phyloP scores from a whole-genome alignment of 768 basidiomycete genomes.

The Rhodotorula taiwanensis region DNA sequence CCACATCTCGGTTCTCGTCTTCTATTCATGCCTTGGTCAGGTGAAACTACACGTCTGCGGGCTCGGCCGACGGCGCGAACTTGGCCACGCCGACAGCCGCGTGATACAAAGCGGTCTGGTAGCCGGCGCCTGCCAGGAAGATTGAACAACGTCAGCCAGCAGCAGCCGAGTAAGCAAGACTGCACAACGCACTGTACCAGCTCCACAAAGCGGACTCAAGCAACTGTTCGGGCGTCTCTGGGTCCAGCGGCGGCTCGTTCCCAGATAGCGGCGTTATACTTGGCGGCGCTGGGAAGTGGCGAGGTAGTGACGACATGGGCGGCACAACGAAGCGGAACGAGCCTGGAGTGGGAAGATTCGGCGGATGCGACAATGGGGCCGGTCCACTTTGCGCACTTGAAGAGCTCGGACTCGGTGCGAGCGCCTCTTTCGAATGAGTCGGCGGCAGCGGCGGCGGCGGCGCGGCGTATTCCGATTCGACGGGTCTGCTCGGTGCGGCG shows the following conservation, averaged over 20 bases:
- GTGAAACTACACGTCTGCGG: too few relatives aligned
- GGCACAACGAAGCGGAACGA: not conserved
- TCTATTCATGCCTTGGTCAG: too few relatives aligned
- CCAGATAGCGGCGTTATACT: slow-evolving; percentile 22
- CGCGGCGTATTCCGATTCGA: too few relatives aligned
- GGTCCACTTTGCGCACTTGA: too few relatives aligned
- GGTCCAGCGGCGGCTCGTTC: slow-evolving; percentile 12
- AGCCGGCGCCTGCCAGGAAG: slow-evolving; percentile 2
- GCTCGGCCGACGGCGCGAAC: slow-evolving; percentile 1
- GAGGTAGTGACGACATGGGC: not conserved
- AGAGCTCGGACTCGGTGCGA: too few relatives aligned
- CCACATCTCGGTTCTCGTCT: too few relatives aligned
- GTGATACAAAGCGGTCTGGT: slow-evolving; percentile 33
- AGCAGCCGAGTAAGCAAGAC: not conserved
- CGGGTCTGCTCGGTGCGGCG: too few relatives aligned
- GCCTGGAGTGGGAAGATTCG: not conserved
- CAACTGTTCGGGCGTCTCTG: slow-evolving; percentile 11
- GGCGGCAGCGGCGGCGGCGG: too few relatives aligned
- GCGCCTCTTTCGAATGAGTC: too few relatives aligned
- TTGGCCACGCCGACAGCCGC: slow-evolving; percentile 28
- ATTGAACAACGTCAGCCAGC: not conserved
- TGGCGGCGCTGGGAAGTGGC: slow-evolving; percentile 13
- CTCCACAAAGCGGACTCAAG: slow-evolving; percentile 25
- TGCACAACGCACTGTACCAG: slow-evolving; percentile 15
- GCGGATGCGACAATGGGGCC: too few relatives aligned